A percentile compares a stretch with the other conserved stretches of the same genome.
These are phyloP conservation scores for Malania oleifera DNA, from an alignment of 164 flowering plant species.

Conservation along the genomic window DNA sequence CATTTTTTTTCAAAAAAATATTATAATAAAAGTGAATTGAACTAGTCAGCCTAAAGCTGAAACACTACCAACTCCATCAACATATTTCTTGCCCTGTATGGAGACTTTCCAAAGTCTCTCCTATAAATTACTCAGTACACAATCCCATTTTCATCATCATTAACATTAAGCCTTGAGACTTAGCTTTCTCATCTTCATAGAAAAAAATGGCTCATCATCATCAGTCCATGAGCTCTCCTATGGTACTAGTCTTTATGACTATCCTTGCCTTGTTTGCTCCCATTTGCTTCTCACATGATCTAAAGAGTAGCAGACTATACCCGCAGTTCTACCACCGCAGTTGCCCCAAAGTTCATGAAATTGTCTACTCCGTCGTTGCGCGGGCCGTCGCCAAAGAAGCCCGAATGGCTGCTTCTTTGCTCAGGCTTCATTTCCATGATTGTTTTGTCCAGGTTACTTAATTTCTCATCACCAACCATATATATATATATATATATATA, in stretches of 20 bases:
- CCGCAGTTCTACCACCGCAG: conserved; percentile 83
- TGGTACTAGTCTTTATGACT: conserved; percentile 23
- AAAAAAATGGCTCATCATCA: conserved; percentile 42
- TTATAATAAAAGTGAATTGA: too few species aligned
- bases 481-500: too few species aligned
- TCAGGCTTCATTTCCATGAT: conserved; percentile 94
- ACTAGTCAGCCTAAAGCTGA: too few species aligned
- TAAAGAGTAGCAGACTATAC: conserved; percentile 47
- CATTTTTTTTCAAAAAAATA: too few species aligned
- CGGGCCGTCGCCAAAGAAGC: conserved; percentile 71
- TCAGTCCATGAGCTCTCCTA: conserved; percentile 22
- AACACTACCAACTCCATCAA: too few species aligned
- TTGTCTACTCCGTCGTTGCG: conserved; percentile 64
- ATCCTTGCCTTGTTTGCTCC: conserved; percentile 44
- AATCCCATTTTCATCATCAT: too few species aligned
- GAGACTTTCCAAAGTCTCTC: too few species aligned
- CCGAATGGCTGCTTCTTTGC: conserved; percentile 88
- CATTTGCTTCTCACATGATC: conserved; percentile 35
- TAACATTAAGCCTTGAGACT: too few species aligned
- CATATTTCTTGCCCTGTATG: too few species aligned
- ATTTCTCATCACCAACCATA: not conserved
- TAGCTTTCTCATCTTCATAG: too few species aligned
- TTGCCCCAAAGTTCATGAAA: conserved; percentile 70
- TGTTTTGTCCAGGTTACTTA: conserved; percentile 83
- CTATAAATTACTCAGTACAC: too few species aligned